Conservation (phyloP, 2,329 filamentous ascomycete species). For the Beauveria rudraprayagi region DNA sequence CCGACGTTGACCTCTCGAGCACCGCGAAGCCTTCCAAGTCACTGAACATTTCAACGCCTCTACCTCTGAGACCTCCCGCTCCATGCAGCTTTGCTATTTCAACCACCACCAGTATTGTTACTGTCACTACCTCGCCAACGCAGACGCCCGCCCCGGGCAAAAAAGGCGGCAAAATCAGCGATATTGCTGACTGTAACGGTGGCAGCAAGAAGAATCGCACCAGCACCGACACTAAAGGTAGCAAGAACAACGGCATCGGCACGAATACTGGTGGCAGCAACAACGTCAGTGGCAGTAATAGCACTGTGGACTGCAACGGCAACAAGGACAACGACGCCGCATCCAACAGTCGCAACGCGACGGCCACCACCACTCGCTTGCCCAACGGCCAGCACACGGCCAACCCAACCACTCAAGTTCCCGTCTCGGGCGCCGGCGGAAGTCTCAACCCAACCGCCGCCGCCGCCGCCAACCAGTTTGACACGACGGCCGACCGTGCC, state of each 20-base stretch:
- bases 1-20: not conserved
- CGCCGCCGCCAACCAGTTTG: conserved; percentile 39
- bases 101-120: conserved; percentile 8
- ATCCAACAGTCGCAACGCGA: not conserved
- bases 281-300: not conserved
- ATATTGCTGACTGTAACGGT: not conserved
- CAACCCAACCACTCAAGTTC: conserved; percentile 34
- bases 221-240: not conserved
- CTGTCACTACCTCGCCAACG: not conserved
- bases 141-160: not conserved
- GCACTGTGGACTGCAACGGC: not conserved
- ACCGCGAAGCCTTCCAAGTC: not conserved
- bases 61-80: not conserved
- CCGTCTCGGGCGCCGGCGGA: conserved; percentile 44
- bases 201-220: not conserved
- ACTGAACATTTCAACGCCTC: not conserved
- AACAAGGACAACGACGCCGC: not conserved
- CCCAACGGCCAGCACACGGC: conserved; percentile 16
- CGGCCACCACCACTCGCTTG: conserved; percentile 4
- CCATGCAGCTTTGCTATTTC: not conserved
- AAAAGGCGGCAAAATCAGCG: not conserved
- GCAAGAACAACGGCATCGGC: not conserved
- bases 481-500: conserved; percentile 37
- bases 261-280: not conserved
- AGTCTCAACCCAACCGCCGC: conserved; percentile 40